Conservation (phyloP, 2,329 filamentous ascomycete species). For the Penicillium sp. region DNA sequence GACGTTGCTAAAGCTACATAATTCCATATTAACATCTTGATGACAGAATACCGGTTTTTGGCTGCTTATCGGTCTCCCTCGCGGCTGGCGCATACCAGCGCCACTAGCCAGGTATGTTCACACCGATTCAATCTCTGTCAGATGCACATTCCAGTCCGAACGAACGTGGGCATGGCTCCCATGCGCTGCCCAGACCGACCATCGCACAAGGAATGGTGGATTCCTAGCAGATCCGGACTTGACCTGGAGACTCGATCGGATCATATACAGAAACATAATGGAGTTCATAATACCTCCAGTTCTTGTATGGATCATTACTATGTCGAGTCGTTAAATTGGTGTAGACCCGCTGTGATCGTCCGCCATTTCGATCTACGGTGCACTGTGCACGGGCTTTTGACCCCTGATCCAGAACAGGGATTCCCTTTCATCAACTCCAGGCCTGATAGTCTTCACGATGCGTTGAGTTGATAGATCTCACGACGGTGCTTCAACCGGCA, state of each 20-base stretch:
- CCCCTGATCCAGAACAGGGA: not conserved
- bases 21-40: not conserved
- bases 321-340: not conserved
- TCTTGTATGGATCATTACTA: not conserved
- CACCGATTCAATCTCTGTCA: not conserved
- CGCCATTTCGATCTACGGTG: not conserved
- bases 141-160: conserved; percentile 1
- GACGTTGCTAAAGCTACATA: not conserved
- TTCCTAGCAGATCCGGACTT: not conserved
- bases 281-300: not conserved
- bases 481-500: not conserved
- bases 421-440: not conserved
- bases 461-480: not conserved
- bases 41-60: not conserved
- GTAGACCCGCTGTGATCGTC: not conserved
- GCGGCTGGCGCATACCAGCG: not conserved
- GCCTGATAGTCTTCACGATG: not conserved
- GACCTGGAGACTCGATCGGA: too few relatives aligned
- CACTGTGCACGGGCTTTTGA: not conserved
- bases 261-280: not conserved
- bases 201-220: not conserved
- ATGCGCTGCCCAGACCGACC: not conserved
- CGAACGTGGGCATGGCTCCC: conserved; percentile 2
- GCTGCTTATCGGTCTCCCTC: not conserved
- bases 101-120: not conserved